These are phyloP conservation scores for Paramecium tetraurelia DNA, from an alignment of 73 alveolate species.

Conservation along the genomic window DNA sequence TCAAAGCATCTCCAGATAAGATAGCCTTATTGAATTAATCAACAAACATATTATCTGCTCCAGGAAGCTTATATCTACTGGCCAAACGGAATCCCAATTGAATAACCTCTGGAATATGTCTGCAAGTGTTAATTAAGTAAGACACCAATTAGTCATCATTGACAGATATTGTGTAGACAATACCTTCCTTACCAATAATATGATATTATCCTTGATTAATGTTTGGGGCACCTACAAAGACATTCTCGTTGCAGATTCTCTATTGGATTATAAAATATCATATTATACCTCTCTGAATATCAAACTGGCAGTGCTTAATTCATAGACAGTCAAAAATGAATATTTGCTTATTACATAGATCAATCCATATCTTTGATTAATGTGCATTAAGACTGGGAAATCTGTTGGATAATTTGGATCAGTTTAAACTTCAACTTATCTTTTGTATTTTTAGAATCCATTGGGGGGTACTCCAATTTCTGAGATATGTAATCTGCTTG, in stretches of 20 bases:
- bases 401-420: slow-evolving; percentile 88
- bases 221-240: slow-evolving; percentile 85
- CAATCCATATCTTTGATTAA: slow-evolving; percentile 87
- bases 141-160: slow-evolving; percentile 85
- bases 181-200: slow-evolving; percentile 91
- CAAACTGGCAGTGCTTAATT: slow-evolving; percentile 79
- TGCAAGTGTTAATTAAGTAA: slow-evolving; percentile 84
- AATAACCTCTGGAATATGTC: slow-evolving; percentile 87
- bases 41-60: slow-evolving; percentile 95
- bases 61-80: slow-evolving; percentile 89
- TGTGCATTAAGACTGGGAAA: slow-evolving; percentile 97
- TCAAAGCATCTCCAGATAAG: slow-evolving; percentile 89
- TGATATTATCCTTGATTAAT: slow-evolving; percentile 82
- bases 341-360: slow-evolving; percentile 89
- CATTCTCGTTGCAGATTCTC: slow-evolving; percentile 86
- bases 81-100: slow-evolving; percentile 94
- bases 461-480: slow-evolving; percentile 91
- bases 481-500: slow-evolving; percentile 84
- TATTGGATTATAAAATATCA: not conserved
- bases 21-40: slow-evolving; percentile 89
- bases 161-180: slow-evolving; percentile 83
- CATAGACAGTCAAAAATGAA: slow-evolving; percentile 90
- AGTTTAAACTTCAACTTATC: slow-evolving; percentile 82
- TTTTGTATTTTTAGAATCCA: slow-evolving; percentile 83
- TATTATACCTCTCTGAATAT: slow-evolving; percentile 76